A percentile compares a stretch with the other conserved stretches of the same genome.
These are phyloP conservation scores for Calcarisporium arbuscula DNA, from an alignment of 2,329 filamentous ascomycete genomes.

Conservation along the genomic window DNA sequence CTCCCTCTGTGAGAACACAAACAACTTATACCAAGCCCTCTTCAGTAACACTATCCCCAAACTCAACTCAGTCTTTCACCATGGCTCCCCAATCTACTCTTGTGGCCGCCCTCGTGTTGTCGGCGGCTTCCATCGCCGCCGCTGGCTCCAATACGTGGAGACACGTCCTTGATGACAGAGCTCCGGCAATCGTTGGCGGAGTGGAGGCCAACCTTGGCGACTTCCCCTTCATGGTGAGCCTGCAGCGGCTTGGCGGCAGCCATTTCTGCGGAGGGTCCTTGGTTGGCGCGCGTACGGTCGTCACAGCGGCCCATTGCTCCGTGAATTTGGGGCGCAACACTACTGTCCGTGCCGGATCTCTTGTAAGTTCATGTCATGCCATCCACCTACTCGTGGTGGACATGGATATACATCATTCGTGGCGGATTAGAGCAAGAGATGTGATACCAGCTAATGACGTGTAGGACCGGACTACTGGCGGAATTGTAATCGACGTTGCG, in stretches of 20 bases:
- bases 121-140: too few species aligned
- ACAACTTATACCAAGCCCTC: too few species aligned
- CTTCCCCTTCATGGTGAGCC: slow-evolving; percentile 25
- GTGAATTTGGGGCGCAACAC: slow-evolving; percentile 12
- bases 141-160: too few species aligned
- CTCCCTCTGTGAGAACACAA: too few species aligned
- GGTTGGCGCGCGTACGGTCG: slow-evolving; percentile 23
- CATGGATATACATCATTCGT: not conserved
- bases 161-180: too few species aligned
- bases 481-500: slow-evolving; percentile 17
- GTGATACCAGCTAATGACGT: too few species aligned
- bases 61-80: too few species aligned
- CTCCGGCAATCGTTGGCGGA: slow-evolving; percentile 24
- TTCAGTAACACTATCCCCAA: too few species aligned
- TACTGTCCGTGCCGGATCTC: slow-evolving; percentile 20
- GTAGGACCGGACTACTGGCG: slow-evolving; percentile 19
- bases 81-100: too few species aligned
- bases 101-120: too few species aligned
- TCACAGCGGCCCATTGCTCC: slow-evolving; percentile 26
- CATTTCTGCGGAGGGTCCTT: slow-evolving; percentile 23
- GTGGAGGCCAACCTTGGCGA: slow-evolving; percentile 17
- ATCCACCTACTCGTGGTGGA: too few species aligned
- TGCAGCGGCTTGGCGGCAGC: slow-evolving; percentile 9
- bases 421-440: too few species aligned
- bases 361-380: slow-evolving; percentile 9